Evolutionary conservation across 768 basidiomycete species (phyloP).

Genomic region (Agrocybe pediades): DNA sequence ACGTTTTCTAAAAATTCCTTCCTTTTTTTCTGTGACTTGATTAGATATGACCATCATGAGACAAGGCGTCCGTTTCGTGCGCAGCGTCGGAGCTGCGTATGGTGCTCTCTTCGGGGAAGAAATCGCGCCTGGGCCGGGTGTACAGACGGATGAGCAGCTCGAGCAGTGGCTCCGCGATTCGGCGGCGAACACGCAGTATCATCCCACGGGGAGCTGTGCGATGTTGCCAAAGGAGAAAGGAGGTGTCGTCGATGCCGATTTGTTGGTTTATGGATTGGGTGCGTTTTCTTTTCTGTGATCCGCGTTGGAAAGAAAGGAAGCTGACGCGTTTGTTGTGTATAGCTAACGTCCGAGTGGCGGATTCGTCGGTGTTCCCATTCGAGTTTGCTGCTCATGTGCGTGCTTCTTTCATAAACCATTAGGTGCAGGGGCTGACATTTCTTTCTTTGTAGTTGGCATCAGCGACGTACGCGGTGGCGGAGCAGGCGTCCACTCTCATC

Average conservation of each 20-base stretch:
- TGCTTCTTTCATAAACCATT: not conserved
- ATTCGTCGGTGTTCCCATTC: constrained; percentile 57
- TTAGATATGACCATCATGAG: constrained; percentile 51
- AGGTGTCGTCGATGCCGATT: constrained; percentile 30
- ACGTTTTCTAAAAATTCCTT: not conserved
- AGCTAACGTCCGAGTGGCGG: constrained; percentile 60
- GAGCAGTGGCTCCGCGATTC: constrained; percentile 48
- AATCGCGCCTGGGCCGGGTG: constrained; percentile 18
- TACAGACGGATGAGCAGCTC: constrained; percentile 56
- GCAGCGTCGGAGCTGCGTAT: constrained; percentile 54
- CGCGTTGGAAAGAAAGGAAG: not conserved
- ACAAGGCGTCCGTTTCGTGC: constrained; percentile 62
- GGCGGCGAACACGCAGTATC: constrained; percentile 54
- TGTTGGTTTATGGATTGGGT: constrained; percentile 32
- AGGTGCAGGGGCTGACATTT: not conserved
- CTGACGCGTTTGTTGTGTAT: not conserved
- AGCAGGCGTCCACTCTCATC: constrained; percentile 26
- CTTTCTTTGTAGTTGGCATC: constrained; percentile 23
- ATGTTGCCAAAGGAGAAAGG: constrained; percentile 31
- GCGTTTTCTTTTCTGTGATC: constrained; percentile 2
- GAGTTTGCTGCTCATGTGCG: constrained; percentile 34
- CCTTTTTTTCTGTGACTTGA: not conserved
- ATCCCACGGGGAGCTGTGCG: constrained; percentile 43
- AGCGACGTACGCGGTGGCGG: constrained; percentile 29
- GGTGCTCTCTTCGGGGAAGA: constrained; percentile 34